phyloP scores from a whole-genome alignment of 805 yeast genomes.

The Clavispora vitiphila region DNA sequence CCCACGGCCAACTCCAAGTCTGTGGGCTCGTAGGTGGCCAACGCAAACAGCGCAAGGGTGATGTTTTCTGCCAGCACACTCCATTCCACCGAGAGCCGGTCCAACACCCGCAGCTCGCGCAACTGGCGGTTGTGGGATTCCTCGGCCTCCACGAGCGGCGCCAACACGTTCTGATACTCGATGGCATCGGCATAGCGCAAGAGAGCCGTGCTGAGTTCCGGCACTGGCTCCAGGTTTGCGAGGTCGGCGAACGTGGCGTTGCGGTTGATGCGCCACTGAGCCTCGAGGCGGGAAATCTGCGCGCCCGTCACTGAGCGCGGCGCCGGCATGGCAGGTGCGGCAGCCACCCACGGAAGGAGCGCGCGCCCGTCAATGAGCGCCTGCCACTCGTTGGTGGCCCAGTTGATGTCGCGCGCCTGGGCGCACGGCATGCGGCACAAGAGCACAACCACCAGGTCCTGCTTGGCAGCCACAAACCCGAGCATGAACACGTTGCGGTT shows the following conservation, averaged over 20 bases:
- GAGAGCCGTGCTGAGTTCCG: slow-evolving; percentile 63
- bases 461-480: slow-evolving; percentile 84
- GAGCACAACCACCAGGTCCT: slow-evolving; percentile 80
- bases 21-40: slow-evolving; percentile 62
- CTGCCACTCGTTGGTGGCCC: slow-evolving; percentile 90
- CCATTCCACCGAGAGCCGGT: slow-evolving; percentile 72
- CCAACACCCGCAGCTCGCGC: slow-evolving; percentile 74
- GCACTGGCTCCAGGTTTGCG: slow-evolving; percentile 28
- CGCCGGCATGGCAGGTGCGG: slow-evolving; percentile 56
- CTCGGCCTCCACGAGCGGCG: slow-evolving; percentile 76
- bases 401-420: slow-evolving; percentile 63
- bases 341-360: slow-evolving; percentile 77
- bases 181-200: slow-evolving; percentile 77
- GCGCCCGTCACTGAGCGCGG: slow-evolving; percentile 54
- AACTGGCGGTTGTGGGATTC: slow-evolving; percentile 72
- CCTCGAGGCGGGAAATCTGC: slow-evolving; percentile 70
- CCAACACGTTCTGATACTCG: slow-evolving; percentile 80
- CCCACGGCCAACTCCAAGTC: slow-evolving; percentile 76
- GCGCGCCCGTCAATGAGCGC: slow-evolving; percentile 76
- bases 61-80: slow-evolving; percentile 57
- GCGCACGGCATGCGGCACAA: slow-evolving; percentile 88
- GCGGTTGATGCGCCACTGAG: slow-evolving; percentile 72
- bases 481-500: slow-evolving; percentile 68
- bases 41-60: slow-evolving; percentile 62
- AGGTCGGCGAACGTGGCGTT: slow-evolving; percentile 69